These are phyloP conservation scores for Apodospora peruviana DNA, from an alignment of 495 filamentous ascomycete species.

Conservation along the genomic window DNA sequence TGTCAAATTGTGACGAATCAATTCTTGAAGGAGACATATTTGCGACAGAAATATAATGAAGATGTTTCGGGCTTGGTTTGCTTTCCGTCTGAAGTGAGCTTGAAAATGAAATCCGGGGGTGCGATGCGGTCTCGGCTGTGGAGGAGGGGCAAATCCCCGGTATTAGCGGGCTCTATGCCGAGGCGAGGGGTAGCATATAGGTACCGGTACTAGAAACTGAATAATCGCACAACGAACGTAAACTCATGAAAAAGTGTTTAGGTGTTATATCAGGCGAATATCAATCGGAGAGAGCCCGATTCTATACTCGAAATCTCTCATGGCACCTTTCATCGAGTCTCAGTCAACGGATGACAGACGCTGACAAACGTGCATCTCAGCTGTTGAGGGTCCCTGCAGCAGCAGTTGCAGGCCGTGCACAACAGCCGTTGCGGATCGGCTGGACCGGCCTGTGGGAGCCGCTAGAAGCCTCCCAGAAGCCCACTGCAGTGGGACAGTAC, in stretches of 20 bases:
- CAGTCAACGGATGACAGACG: constrained; percentile 16
- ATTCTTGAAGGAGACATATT: constrained; percentile 33
- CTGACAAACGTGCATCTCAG: background rate
- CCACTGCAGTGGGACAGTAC: background rate
- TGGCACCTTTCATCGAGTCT: too few relatives aligned
- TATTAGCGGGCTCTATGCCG: background rate
- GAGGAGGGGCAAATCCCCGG: background rate
- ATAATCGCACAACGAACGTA: too few relatives aligned
- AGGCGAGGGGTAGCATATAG: too few relatives aligned
- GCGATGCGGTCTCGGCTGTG: constrained; percentile 1
- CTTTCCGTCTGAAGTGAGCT: too few relatives aligned
- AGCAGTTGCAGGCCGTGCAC: background rate
- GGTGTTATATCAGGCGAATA: too few relatives aligned
- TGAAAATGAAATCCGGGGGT: too few relatives aligned
- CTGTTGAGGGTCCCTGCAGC: background rate
- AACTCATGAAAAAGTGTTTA: too few relatives aligned
- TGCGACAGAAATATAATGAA: background rate
- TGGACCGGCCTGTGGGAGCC: constrained; percentile 1
- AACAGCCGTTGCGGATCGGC: background rate
- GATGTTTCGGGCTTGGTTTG: too few relatives aligned
- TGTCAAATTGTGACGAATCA: constrained; percentile 59
- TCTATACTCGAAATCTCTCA: too few relatives aligned
- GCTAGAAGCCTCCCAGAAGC: constrained; percentile 28
- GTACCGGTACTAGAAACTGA: too few relatives aligned
- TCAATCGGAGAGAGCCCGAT: too few relatives aligned